Conservation (phyloP, 176 grass and related monocot genomes). For the Aegilops bicornis region DNA sequence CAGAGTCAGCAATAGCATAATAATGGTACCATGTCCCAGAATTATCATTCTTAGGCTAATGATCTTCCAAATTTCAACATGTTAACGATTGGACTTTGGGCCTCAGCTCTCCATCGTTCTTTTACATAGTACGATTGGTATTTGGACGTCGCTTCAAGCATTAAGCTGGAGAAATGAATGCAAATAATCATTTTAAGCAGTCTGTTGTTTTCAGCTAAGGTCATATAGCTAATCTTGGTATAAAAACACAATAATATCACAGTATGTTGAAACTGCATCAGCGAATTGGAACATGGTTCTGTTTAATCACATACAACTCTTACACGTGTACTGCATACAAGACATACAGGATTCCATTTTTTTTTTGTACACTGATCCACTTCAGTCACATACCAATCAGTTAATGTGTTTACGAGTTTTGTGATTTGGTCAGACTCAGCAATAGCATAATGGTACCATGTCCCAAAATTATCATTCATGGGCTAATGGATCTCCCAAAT, state of each 20-base stretch:
- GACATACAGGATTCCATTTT: neutral
- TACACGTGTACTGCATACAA: neutral
- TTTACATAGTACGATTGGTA: neutral
- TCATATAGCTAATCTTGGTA: neutral
- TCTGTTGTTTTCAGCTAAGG: neutral
- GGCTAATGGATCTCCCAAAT: neutral
- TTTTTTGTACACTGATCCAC: neutral
- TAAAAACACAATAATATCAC: neutral
- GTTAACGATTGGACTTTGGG: neutral
- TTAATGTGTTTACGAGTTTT: neutral
- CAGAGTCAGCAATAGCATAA: neutral
- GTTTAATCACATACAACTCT: neutral
- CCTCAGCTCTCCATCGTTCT: neutral
- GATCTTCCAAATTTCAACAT: neutral
- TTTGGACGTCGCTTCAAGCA: slow-evolving; percentile 4
- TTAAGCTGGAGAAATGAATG: neutral
- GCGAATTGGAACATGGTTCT: neutral
- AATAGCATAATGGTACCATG: neutral
- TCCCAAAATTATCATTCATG: neutral
- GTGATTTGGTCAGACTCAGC: neutral
- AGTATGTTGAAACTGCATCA: neutral
- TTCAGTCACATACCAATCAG: neutral
- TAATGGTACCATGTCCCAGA: neutral
- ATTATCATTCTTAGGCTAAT: neutral
- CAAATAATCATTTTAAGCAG: neutral